phyloP scores from a whole-genome alignment of 2,329 filamentous ascomycete species.

The Cladophialophora exuberans region DNA sequence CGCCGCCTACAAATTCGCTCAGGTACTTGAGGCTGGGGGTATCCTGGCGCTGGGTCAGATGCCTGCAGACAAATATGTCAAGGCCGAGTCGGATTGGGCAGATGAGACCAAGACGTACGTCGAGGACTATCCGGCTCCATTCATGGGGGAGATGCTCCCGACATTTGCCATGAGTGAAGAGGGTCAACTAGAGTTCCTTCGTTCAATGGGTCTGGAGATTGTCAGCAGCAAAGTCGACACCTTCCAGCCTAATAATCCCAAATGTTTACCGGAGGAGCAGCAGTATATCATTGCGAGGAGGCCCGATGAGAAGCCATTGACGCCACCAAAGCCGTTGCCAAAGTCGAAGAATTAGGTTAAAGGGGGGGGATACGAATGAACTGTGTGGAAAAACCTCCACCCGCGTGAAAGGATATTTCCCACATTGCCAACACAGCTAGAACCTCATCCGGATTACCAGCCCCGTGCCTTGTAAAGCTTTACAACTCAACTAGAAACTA shows the following conservation, averaged over 20 bases:
- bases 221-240: slow-evolving; percentile 31
- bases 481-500: too few relatives aligned
- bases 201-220: slow-evolving; percentile 33
- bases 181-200: slow-evolving; percentile 30
- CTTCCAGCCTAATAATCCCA: slow-evolving; percentile 32
- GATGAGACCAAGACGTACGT: slow-evolving; percentile 33
- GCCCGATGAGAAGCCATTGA: slow-evolving; percentile 8
- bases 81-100: slow-evolving; percentile 28
- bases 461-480: too few relatives aligned
- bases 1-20: slow-evolving; percentile 32
- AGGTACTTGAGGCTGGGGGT: slow-evolving; percentile 33
- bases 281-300: slow-evolving; percentile 25
- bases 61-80: slow-evolving; percentile 33
- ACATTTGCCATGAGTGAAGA: slow-evolving; percentile 32
- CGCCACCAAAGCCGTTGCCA: slow-evolving; percentile 19
- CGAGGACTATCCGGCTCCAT: slow-evolving; percentile 32
- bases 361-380: background rate
- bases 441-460: too few relatives aligned
- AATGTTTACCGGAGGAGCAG: slow-evolving; percentile 27
- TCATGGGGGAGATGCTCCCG: slow-evolving; percentile 32
- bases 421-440: too few relatives aligned
- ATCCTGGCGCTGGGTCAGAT: slow-evolving; percentile 36
- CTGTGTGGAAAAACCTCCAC: too few relatives aligned
- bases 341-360: slow-evolving; percentile 4
- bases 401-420: too few relatives aligned